Evolutionary conservation across 2,329 filamentous ascomycete genomes (phyloP).

Genomic region (Chaetomium strumarium): DNA sequence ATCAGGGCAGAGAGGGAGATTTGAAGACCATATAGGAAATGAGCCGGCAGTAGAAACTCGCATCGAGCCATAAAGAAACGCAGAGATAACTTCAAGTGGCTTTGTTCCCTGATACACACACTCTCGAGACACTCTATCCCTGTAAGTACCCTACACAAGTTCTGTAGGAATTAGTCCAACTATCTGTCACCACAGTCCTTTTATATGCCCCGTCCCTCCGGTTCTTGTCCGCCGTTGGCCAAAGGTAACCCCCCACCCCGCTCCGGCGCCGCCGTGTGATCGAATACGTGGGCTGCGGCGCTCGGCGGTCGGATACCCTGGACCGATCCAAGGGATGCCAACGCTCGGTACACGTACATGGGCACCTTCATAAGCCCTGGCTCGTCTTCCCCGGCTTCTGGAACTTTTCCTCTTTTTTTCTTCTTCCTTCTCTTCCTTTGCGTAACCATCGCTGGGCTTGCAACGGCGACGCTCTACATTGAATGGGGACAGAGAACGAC

Average conservation of each 20-base stretch:
- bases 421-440: neutral
- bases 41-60: no score
- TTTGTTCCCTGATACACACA: no score
- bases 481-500: slow-evolving; percentile 29
- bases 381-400: slow-evolving; percentile 8
- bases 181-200: no score
- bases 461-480: slow-evolving; percentile 21
- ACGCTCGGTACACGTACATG: neutral
- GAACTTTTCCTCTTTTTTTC: slow-evolving; percentile 4
- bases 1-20: no score
- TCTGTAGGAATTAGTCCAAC: no score
- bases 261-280: neutral
- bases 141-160: no score
- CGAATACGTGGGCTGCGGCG: slow-evolving; percentile 7
- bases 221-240: slow-evolving; percentile 4
- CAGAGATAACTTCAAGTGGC: no score
- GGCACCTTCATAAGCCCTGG: slow-evolving; percentile 5
- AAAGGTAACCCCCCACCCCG: slow-evolving; percentile 1
- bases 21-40: no score
- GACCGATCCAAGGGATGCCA: neutral
- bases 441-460: slow-evolving; percentile 10
- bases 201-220: neutral
- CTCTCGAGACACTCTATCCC: no score
- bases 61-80: no score
- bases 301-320: slow-evolving; percentile 8